Conservation (phyloP, 1,139 yeast genomes). For the Scheffersomyces titani region DNA sequence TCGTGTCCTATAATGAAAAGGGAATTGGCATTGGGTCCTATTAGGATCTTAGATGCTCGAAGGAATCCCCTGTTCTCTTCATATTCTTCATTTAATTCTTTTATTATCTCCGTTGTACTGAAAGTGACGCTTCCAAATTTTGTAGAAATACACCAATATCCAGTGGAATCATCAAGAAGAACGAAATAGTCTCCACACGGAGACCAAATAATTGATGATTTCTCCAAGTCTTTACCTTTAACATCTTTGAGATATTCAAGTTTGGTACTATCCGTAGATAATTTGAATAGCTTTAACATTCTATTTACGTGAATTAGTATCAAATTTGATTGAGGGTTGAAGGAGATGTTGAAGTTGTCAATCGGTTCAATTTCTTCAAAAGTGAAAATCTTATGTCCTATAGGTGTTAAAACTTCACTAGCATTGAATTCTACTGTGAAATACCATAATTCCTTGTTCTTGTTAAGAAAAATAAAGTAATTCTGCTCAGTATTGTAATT, state of each 20-base stretch:
- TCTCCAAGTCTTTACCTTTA: conserved; percentile 4
- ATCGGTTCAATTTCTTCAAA: neutral
- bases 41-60: conserved; percentile 20
- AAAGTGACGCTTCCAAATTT: conserved; percentile 38
- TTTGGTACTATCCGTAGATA: conserved; percentile 6
- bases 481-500: conserved; percentile 28
- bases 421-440: conserved; percentile 18
- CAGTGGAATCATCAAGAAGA: conserved; percentile 19
- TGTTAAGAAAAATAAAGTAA: conserved; percentile 34
- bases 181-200: conserved; percentile 38
- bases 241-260: conserved; percentile 15
- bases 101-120: conserved; percentile 24
- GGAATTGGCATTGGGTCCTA: conserved; percentile 28
- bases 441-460: conserved; percentile 30
- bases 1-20: conserved; percentile 24
- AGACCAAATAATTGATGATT: conserved; percentile 27
- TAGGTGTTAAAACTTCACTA: conserved; percentile 1
- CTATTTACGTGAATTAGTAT: conserved; percentile 16
- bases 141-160: conserved; percentile 36
- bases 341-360: conserved; percentile 6
- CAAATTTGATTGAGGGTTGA: conserved; percentile 31
- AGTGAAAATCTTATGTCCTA: conserved; percentile 1
- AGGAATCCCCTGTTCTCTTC: conserved; percentile 22
- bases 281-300: conserved; percentile 14
- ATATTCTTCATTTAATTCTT: conserved; percentile 23